These are phyloP conservation scores for Penicillium sp. DNA, from an alignment of 2,329 filamentous ascomycete species.

Conservation along the genomic window DNA sequence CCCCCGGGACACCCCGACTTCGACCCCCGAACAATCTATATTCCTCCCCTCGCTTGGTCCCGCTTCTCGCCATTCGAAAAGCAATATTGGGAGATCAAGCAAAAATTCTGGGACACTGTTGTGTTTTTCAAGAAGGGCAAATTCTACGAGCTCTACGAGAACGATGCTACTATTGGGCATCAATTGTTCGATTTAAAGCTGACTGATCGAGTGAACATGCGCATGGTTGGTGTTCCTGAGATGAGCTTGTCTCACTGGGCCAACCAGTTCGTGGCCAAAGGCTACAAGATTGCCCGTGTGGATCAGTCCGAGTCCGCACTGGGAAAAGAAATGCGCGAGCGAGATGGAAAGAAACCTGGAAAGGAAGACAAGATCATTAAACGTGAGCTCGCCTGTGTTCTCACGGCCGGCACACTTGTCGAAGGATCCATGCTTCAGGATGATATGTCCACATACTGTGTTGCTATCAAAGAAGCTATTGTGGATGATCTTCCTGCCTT, in stretches of 20 bases:
- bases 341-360: slow-evolving; percentile 61
- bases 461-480: slow-evolving; percentile 82
- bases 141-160: slow-evolving; percentile 98
- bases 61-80: slow-evolving; percentile 94
- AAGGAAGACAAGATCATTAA: slow-evolving; percentile 93
- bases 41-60: slow-evolving; percentile 77
- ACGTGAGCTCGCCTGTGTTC: slow-evolving; percentile 84
- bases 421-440: slow-evolving; percentile 97
- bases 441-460: slow-evolving; percentile 96
- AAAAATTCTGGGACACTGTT: slow-evolving; percentile 95
- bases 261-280: slow-evolving; percentile 97
- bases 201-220: slow-evolving; percentile 98
- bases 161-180: slow-evolving; percentile 94
- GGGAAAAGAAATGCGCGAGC: slow-evolving; percentile 98
- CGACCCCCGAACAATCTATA: slow-evolving; percentile 86
- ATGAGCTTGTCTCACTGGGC: slow-evolving; percentile 96
- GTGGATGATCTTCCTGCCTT: slow-evolving; percentile 78
- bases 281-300: slow-evolving; percentile 94
- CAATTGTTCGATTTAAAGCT: slow-evolving; percentile 97
- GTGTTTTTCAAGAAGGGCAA: slow-evolving; percentile 99
- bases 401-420: slow-evolving; percentile 90
- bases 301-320: slow-evolving; percentile 96
- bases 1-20: slow-evolving; percentile 81
- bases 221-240: slow-evolving; percentile 98
- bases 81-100: slow-evolving; percentile 99